Evolutionary conservation across 371 early-diverging fungal genomes (phyloP).

Genomic region (Syncephalastrum sp.): DNA sequence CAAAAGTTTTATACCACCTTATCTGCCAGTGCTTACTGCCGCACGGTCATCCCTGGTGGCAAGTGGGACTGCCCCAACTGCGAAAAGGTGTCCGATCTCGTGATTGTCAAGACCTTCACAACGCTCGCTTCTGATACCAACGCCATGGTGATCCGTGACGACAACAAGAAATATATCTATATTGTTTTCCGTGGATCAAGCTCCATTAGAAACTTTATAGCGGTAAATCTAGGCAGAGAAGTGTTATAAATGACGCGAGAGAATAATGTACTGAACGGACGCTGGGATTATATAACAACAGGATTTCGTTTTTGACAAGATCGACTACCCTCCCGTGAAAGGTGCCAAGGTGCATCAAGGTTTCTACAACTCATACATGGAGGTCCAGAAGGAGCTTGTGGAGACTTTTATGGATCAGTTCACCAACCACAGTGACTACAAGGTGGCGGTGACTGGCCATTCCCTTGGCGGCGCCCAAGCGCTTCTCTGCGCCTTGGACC

Average conservation of each 20-base stretch:
- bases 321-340: conserved; percentile 11
- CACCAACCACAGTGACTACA: conserved; percentile 17
- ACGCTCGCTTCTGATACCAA: conserved; percentile 15
- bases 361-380: conserved; percentile 15
- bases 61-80: conserved; percentile 18
- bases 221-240: conserved; percentile 1
- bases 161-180: conserved; percentile 17
- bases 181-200: conserved; percentile 21
- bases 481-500: conserved; percentile 18
- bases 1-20: conserved; percentile 10
- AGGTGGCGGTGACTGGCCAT: conserved; percentile 18
- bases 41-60: conserved; percentile 15
- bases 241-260: no score
- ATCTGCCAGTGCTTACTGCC: conserved; percentile 15
- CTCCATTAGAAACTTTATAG: conserved; percentile 17
- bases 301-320: conserved; percentile 10
- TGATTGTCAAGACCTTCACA: conserved; percentile 17
- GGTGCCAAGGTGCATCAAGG: conserved; percentile 20
- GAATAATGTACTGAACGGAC: neutral
- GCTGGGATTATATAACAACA: neutral
- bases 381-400: conserved; percentile 8
- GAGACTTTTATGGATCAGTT: conserved; percentile 8
- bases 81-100: conserved; percentile 5
- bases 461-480: conserved; percentile 24
- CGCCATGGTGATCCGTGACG: conserved; percentile 21